phyloP scores from a whole-genome alignment of 1,284 basidiomycete species.

The Cryptococcus hybrid region DNA sequence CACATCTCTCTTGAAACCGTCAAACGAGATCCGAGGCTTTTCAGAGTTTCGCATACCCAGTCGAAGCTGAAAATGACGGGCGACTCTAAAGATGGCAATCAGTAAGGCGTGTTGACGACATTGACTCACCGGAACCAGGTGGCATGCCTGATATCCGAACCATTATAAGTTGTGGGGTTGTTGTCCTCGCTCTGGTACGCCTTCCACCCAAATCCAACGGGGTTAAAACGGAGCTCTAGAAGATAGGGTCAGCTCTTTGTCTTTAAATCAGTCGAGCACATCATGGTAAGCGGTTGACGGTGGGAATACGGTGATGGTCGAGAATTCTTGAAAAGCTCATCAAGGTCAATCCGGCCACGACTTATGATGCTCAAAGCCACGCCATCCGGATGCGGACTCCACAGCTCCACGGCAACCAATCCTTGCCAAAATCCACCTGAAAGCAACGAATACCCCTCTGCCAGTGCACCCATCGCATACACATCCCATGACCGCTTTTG shows the following conservation, averaged over 20 bases:
- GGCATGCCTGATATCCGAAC: conserved; percentile 77
- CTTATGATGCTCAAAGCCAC: too few species aligned
- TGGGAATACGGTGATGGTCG: neutral
- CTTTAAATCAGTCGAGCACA: neutral
- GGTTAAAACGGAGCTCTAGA: conserved; percentile 81
- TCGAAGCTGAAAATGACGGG: conserved; percentile 85
- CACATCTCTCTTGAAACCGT: conserved; percentile 90
- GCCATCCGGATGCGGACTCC: neutral
- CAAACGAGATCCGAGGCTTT: conserved; percentile 70
- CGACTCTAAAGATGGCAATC: conserved; percentile 59
- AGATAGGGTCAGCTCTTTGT: neutral
- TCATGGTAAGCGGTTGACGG: neutral
- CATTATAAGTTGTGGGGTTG: conserved; percentile 60
- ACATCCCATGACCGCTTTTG: too few species aligned
- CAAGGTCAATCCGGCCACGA: too few species aligned
- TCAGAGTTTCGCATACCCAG: conserved; percentile 64
- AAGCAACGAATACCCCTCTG: too few species aligned
- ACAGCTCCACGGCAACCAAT: too few species aligned
- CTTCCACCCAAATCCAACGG: conserved; percentile 90
- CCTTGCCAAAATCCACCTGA: neutral
- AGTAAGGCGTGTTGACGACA: neutral
- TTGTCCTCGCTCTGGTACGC: conserved; percentile 57
- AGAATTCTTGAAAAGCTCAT: too few species aligned
- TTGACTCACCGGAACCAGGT: conserved; percentile 67
- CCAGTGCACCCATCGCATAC: too few species aligned